Base-by-base conservation (phyloP, 164 flowering plant species). In the Magnolia kwangsiensis region DNA sequence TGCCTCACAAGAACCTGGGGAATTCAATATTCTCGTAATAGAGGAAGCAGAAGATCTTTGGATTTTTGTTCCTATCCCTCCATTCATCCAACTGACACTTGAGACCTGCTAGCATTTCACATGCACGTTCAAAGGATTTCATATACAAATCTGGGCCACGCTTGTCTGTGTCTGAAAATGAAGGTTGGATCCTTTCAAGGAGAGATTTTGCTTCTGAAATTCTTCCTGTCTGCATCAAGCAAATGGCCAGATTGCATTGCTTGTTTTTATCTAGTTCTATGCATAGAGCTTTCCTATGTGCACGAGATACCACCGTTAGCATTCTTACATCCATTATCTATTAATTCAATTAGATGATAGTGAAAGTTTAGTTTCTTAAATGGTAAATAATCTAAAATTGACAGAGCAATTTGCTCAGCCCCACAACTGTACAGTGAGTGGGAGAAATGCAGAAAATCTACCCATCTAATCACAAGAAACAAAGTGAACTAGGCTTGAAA, bases 241-340 rank as follows among this genome's bases (percentile, higher is more conserved):
- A 95, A 77, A 91, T 76, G 11, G 96, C 96, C 50, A 95, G 82
- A 80, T 95, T 95, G 90, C 98, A 93, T 79, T 90, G 85, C 86
- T 88, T 95, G 85, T 95, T 95, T 85, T 81, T 89, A 77, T 95
- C 99, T 14, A 83, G 78, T 74, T 88, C 98, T 69, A 93, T 70
- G 27, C 82, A 84, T 7, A 93, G 79, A 67, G 97, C 92, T 88
- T 86, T 82, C 86, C 98, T 94, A 91, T 80, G 84, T 81, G 71
- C 1, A 70, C 16, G 69, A 45, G 74, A 50, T 72, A 72, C 10
- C 10, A 23, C 19, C 45, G 20, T 72, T 14, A 55, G 23, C 24
- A 24, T 55, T 9, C 63, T 49, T 50, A 16, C 59, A 51, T 55
- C 16, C 2, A 11, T 55, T 55, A 55, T 55, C 16, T 24, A 23